Conservation (phyloP, 306 rosid genomes). For the Dalbergia oliveri region DNA sequence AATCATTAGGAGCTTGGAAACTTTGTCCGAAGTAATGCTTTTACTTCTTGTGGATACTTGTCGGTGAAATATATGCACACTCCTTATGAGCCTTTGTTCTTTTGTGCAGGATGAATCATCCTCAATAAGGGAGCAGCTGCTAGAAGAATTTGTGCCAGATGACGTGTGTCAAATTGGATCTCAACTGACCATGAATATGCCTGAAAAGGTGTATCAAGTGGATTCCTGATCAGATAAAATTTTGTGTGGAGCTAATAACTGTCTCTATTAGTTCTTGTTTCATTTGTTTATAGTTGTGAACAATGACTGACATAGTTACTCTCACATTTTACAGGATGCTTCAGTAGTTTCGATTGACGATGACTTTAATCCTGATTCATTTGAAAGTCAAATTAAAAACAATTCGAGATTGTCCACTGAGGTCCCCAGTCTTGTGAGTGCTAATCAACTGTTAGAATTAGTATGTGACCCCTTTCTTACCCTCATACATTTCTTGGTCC, state of each 20-base stretch:
- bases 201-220: slow-evolving; percentile 53
- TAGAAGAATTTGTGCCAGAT: slow-evolving; percentile 69
- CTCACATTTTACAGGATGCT: slow-evolving; percentile 57
- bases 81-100: slow-evolving; percentile 34
- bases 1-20: slow-evolving; percentile 70
- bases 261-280: slow-evolving; percentile 1
- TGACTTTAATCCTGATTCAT: slow-evolving; percentile 63
- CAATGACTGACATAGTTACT: slow-evolving; percentile 38
- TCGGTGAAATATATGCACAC: not conserved
- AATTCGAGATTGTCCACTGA: slow-evolving; percentile 52
- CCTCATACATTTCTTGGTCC: slow-evolving; percentile 40
- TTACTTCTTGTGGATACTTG: slow-evolving; percentile 18
- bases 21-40: slow-evolving; percentile 65
- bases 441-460: slow-evolving; percentile 87
- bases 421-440: slow-evolving; percentile 67
- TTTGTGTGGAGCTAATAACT: slow-evolving; percentile 46
- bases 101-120: slow-evolving; percentile 68
- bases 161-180: slow-evolving; percentile 71
- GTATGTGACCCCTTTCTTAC: slow-evolving; percentile 62
- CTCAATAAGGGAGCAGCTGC: slow-evolving; percentile 68
- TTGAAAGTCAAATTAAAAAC: slow-evolving; percentile 61
- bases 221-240: slow-evolving; percentile 35
- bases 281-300: slow-evolving; percentile 21
- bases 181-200: slow-evolving; percentile 57
- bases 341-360: slow-evolving; percentile 63